These are phyloP conservation scores for Geoglossum cookeanum DNA, from an alignment of 2,329 filamentous ascomycete species.

Conservation along the genomic window DNA sequence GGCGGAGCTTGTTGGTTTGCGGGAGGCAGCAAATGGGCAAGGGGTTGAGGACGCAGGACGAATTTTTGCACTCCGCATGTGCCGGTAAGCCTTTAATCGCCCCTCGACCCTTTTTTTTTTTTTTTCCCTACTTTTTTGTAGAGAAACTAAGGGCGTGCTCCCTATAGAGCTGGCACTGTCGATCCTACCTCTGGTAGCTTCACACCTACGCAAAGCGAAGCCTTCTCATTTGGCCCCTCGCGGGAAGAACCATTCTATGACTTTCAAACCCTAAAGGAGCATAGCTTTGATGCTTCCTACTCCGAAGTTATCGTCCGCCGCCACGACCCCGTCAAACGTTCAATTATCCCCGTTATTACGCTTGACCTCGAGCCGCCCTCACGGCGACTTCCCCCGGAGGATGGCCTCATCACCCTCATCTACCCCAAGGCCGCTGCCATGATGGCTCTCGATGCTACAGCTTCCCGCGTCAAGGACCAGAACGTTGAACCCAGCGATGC, in stretches of 20 bases:
- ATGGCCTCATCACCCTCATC: slow-evolving; percentile 25
- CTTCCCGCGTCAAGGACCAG: slow-evolving; percentile 21
- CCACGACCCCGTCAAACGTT: slow-evolving; percentile 21
- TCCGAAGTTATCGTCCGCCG: slow-evolving; percentile 24
- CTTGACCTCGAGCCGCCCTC: slow-evolving; percentile 21
- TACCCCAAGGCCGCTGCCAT: slow-evolving; percentile 31
- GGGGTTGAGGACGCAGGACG: slow-evolving; percentile 16
- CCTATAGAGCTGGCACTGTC: background rate
- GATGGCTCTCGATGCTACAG: slow-evolving; percentile 27
- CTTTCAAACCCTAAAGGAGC: slow-evolving; percentile 10
- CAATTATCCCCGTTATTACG: slow-evolving; percentile 24
- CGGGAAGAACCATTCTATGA: slow-evolving; percentile 2
- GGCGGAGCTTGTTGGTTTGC: slow-evolving; percentile 22
- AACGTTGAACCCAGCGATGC: slow-evolving; percentile 22
- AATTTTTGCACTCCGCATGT: slow-evolving; percentile 22
- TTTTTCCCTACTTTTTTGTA: slow-evolving; percentile 14
- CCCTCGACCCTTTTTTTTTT: background rate
- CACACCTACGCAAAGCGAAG: slow-evolving; percentile 1
- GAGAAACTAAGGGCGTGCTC: slow-evolving; percentile 14
- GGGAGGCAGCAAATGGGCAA: slow-evolving; percentile 28
- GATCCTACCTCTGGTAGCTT: slow-evolving; percentile 1
- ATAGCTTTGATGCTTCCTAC: slow-evolving; percentile 27
- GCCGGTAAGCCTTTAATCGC: slow-evolving; percentile 17
- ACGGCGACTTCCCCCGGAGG: slow-evolving; percentile 21
- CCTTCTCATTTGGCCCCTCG: slow-evolving; percentile 2